These are phyloP conservation scores for Penicillium odoratum DNA, from an alignment of 495 filamentous ascomycete species.

Conservation along the genomic window DNA sequence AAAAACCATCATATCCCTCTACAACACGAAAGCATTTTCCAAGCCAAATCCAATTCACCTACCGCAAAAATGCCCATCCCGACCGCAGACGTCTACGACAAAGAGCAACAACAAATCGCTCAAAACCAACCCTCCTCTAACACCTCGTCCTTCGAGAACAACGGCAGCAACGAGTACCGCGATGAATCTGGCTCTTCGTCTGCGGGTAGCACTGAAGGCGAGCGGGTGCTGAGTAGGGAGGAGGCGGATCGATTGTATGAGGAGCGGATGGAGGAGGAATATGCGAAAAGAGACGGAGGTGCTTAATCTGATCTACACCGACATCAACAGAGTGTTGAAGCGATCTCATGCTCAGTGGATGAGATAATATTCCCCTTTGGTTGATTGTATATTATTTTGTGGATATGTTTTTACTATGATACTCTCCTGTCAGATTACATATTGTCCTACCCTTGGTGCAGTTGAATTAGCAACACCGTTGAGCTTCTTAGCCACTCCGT, in stretches of 20 bases:
- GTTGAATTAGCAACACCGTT: no score
- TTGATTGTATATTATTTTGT: background rate
- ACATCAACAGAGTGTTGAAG: background rate
- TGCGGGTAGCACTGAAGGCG: conserved; percentile 17
- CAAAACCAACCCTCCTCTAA: conserved; percentile 14
- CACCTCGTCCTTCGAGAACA: conserved; percentile 16
- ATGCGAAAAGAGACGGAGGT: conserved; percentile 74
- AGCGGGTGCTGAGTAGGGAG: conserved; percentile 41
- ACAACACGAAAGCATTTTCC: background rate
- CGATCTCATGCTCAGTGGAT: background rate
- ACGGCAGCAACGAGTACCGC: conserved; percentile 10
- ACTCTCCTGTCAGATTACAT: background rate
- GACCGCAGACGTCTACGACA: conserved; percentile 21
- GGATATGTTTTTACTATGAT: background rate
- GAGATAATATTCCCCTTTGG: background rate
- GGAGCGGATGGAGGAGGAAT: conserved; percentile 75
- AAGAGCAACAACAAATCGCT: conserved; percentile 12
- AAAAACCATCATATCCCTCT: background rate
- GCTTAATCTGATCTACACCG: conserved; percentile 40
- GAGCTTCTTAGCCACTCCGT: no score
- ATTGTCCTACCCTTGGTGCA: no score
- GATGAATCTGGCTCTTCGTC: conserved; percentile 11
- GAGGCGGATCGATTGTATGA: conserved; percentile 65
- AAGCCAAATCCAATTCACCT: background rate
- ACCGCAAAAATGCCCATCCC: conserved; percentile 34